Conservation (phyloP, 2,329 filamentous ascomycete genomes). For the Lojkania enalia region DNA sequence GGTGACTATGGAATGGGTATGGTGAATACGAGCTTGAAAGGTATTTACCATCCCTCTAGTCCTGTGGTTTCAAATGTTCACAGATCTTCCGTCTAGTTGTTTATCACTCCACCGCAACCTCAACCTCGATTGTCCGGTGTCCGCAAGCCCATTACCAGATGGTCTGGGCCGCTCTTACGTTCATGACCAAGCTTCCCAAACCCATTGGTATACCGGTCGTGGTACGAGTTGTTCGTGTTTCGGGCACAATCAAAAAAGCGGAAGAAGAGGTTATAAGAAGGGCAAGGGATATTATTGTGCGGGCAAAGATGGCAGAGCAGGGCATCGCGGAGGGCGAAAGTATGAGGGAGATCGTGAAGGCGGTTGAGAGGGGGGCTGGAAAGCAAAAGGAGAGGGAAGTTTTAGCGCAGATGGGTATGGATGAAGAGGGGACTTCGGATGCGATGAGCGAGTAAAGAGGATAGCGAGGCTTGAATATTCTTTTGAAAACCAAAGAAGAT, state of each 20-base stretch:
- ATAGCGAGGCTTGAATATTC: too few species aligned
- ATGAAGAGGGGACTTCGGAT: too few species aligned
- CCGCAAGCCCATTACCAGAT: constrained; percentile 81
- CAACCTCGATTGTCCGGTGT: constrained; percentile 87
- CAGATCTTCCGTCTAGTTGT: constrained; percentile 68
- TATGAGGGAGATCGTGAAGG: neutral
- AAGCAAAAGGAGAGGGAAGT: too few species aligned
- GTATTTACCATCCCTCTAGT: constrained; percentile 48
- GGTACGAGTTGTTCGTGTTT: constrained; percentile 82
- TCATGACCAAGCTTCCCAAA: constrained; percentile 71
- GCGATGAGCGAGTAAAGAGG: too few species aligned
- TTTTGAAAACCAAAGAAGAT: too few species aligned
- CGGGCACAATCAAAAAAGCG: constrained; percentile 88
- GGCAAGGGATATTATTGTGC: constrained; percentile 71
- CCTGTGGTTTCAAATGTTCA: neutral
- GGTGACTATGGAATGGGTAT: constrained; percentile 87
- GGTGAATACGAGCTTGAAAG: constrained; percentile 67
- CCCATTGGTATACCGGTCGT: constrained; percentile 67
- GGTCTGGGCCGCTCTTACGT: constrained; percentile 86
- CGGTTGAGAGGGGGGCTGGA: too few species aligned
- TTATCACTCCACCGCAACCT: constrained; percentile 90
- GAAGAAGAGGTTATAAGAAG: constrained; percentile 86
- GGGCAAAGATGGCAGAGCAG: constrained; percentile 57
- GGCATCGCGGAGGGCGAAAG: constrained; percentile 6
- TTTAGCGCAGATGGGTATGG: too few species aligned